Evolutionary conservation across 495 filamentous ascomycete species (phyloP), one percentile per base, ranked within the genome.

Genomic region (Penicillium salamii): DNA sequence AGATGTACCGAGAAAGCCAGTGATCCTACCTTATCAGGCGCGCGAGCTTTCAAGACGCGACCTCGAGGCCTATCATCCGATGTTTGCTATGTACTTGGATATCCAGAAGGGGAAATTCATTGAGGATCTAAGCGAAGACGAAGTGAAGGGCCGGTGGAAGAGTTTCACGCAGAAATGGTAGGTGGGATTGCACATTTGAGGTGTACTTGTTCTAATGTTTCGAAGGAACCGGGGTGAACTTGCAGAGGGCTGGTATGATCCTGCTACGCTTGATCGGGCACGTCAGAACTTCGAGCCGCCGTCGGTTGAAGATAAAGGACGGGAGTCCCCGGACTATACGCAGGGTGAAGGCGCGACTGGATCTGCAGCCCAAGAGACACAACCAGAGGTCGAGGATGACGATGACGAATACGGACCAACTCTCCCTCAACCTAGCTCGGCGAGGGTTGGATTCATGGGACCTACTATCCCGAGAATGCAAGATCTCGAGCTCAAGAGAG

Each of bases 241-340:
- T 46, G 87, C 90, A 2, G 85, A 90, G 66, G 90, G 91, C 19
- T 98, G 93, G 92, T 98, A 98, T 65, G 88, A 91, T 55, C 86
- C 90, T 17, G 70, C 66, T 54, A 83, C 77, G 2, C 71, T 85
- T 17, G 63, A 75, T 32, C 79, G 77, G 42, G 80, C 80, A n/a
- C 62, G 66, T 26, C 26, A 52, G 53, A 13, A 66, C 42, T 36
- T 52, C 55, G 9, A 59, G 9, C 21, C 56, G 14, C 39, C 38
- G 5, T 34, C 39, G 11, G 14, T 31, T 33, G 20, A 21, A 23
- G 18, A 36, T 12, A 34, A 34, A 26, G 29, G 24, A 1, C 55
- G 68, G 13, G 51, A 38, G 15, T 71, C 67, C 4, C 66, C 68
- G 3, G 57, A 62, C 15, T 63, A 62, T 53, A 61, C 46, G 49